Evolutionary conservation across 1,284 basidiomycete genomes (phyloP).

Genomic region (Serendipita sp.): DNA sequence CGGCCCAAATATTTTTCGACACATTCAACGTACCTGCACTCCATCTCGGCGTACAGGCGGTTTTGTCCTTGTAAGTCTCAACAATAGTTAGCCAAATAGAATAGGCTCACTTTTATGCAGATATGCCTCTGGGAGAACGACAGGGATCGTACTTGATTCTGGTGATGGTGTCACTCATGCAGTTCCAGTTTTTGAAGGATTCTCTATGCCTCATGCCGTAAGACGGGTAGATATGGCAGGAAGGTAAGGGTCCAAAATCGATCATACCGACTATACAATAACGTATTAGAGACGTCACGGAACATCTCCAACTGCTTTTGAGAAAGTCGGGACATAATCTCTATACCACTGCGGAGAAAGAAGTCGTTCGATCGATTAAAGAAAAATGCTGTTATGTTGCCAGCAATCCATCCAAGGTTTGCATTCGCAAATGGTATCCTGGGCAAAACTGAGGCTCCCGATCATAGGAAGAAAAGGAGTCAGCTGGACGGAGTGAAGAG

Average conservation of each 20-base stretch:
- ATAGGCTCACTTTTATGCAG: slow-evolving; percentile 28
- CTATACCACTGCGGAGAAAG: slow-evolving; percentile 92
- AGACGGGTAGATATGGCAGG: slow-evolving; percentile 93
- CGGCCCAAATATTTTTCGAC: slow-evolving; percentile 97
- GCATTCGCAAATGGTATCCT: slow-evolving; percentile 23
- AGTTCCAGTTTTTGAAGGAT: slow-evolving; percentile 97
- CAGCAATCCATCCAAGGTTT: slow-evolving; percentile 86
- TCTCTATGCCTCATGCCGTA: slow-evolving; percentile 98
- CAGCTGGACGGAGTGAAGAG: slow-evolving; percentile 61
- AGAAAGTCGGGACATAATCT: slow-evolving; percentile 91
- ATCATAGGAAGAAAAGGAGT: slow-evolving; percentile 39
- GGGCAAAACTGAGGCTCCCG: slow-evolving; percentile 37
- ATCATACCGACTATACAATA: slow-evolving; percentile 12
- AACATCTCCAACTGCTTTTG: slow-evolving; percentile 85
- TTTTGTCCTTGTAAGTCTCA: slow-evolving; percentile 74
- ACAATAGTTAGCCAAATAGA: background rate
- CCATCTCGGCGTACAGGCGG: slow-evolving; percentile 94
- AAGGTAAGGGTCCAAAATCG: slow-evolving; percentile 35
- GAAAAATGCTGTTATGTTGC: slow-evolving; percentile 97
- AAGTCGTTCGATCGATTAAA: slow-evolving; percentile 95
- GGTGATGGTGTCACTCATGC: slow-evolving; percentile 98
- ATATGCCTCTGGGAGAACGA: slow-evolving; percentile 98
- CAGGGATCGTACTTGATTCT: slow-evolving; percentile 96
- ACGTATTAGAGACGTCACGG: slow-evolving; percentile 74
- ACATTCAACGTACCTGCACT: slow-evolving; percentile 98